phyloP scores from a whole-genome alignment of 2,329 filamentous ascomycete genomes.

The Fusarium torreyae region DNA sequence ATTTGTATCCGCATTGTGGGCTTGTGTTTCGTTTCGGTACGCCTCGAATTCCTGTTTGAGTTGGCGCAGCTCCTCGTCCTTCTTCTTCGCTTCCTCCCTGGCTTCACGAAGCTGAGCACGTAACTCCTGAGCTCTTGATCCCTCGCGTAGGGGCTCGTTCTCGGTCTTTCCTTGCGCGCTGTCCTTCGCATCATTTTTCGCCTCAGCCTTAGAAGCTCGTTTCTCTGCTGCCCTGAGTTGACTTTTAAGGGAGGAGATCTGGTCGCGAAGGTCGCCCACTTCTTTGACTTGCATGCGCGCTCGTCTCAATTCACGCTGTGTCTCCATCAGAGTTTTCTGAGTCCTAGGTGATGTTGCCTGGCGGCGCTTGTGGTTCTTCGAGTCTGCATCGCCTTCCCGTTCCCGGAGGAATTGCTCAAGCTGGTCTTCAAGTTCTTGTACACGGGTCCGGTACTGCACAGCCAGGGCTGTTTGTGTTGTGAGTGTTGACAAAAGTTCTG shows the following conservation, averaged over 20 bases:
- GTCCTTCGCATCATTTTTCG: constrained; percentile 28
- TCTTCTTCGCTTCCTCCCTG: constrained; percentile 62
- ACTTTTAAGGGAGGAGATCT: constrained; percentile 67
- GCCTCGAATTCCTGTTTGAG: constrained; percentile 68
- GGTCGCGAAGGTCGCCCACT: constrained; percentile 65
- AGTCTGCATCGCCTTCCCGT: constrained; percentile 54
- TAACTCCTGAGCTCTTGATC: constrained; percentile 55
- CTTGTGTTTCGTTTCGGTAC: constrained; percentile 68
- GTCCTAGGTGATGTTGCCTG: constrained; percentile 64
- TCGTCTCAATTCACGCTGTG: constrained; percentile 68
- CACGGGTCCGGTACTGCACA: constrained; percentile 70
- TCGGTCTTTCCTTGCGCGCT: constrained; percentile 51
- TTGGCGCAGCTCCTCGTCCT: constrained; percentile 65
- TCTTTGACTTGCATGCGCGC: constrained; percentile 70
- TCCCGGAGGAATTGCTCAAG: constrained; percentile 60
- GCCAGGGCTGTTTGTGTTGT: constrained; percentile 71
- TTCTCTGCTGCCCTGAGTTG: constrained; percentile 66
- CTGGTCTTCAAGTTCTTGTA: constrained; percentile 70
- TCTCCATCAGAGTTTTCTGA: constrained; percentile 67
- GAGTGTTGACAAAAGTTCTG: constrained; percentile 67
- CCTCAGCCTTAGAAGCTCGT: constrained; percentile 56
- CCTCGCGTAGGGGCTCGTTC: constrained; percentile 40
- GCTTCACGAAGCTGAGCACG: constrained; percentile 60
- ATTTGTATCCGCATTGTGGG: constrained; percentile 68
- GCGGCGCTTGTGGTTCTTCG: constrained; percentile 54